Evolutionary conservation across 75 land plant species (phyloP).

Genomic region (Cupressus sempervirens): DNA sequence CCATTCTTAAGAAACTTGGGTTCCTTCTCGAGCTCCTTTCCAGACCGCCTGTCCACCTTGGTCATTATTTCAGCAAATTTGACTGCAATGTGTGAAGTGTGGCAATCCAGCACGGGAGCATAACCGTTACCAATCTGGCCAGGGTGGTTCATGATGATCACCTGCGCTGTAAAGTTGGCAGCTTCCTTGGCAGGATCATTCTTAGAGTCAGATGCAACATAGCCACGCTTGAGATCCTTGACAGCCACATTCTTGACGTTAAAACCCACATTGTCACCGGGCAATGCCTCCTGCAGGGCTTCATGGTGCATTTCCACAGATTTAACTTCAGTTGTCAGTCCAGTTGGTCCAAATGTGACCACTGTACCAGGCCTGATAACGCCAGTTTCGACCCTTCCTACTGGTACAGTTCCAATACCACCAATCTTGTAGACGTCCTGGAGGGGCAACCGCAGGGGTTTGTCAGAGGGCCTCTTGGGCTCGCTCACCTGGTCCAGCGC

Average conservation of each 20-base stretch:
- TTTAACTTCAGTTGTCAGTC: slow-evolving; percentile 51
- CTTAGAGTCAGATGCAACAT: slow-evolving; percentile 62
- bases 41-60: slow-evolving; percentile 66
- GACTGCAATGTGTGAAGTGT: slow-evolving; percentile 61
- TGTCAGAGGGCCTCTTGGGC: slow-evolving; percentile 52
- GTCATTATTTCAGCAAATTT: slow-evolving; percentile 57
- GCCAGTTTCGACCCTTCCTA: slow-evolving; percentile 49
- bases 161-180: slow-evolving; percentile 48
- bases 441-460: slow-evolving; percentile 50
- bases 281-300: slow-evolving; percentile 44
- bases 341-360: slow-evolving; percentile 44
- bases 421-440: slow-evolving; percentile 61
- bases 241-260: slow-evolving; percentile 71
- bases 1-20: slow-evolving; percentile 73
- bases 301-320: slow-evolving; percentile 61
- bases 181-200: slow-evolving; percentile 56
- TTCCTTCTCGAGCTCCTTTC: slow-evolving; percentile 70
- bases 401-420: slow-evolving; percentile 48
- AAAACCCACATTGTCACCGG: slow-evolving; percentile 59
- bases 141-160: slow-evolving; percentile 60
- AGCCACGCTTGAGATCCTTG: slow-evolving; percentile 66
- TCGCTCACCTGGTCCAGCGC: slow-evolving; percentile 40
- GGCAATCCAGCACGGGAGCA: slow-evolving; percentile 63
- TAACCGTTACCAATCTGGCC: slow-evolving; percentile 52
- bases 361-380: slow-evolving; percentile 47